A percentile compares a stretch with the other conserved stretches of the same genome.
These are phyloP conservation scores for Penicillium sp. DNA, from an alignment of 2,329 filamentous ascomycete genomes.

Conservation along the genomic window DNA sequence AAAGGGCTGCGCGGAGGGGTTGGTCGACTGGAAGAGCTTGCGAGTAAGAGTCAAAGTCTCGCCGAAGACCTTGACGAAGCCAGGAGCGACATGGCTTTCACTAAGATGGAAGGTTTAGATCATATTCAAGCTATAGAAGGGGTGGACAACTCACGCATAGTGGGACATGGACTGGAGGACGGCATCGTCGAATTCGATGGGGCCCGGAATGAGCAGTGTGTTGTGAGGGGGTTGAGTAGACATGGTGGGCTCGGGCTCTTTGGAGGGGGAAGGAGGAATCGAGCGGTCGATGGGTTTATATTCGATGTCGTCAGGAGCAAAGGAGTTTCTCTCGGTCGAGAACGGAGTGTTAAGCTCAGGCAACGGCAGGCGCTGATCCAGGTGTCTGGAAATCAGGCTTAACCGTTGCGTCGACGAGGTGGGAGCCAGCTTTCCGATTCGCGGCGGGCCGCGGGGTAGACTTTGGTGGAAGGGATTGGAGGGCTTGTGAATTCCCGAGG, in stretches of 20 bases:
- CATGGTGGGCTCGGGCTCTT: slow-evolving; percentile 46
- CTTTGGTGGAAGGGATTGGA: slow-evolving; percentile 10
- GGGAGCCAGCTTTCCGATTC: slow-evolving; percentile 47
- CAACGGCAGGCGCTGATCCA: slow-evolving; percentile 53
- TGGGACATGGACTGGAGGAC: slow-evolving; percentile 94
- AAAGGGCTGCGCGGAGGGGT: slow-evolving; percentile 81
- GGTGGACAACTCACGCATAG: slow-evolving; percentile 54
- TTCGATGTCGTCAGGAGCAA: slow-evolving; percentile 54
- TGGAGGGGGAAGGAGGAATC: slow-evolving; percentile 21
- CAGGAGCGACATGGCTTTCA: slow-evolving; percentile 88
- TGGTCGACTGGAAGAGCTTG: slow-evolving; percentile 88
- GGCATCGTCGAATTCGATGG: slow-evolving; percentile 97
- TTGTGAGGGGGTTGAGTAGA: slow-evolving; percentile 60
- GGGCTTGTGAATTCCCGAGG: slow-evolving; percentile 22
- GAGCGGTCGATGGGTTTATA: slow-evolving; percentile 45
- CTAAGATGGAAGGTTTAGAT: slow-evolving; percentile 46
- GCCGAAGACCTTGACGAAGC: slow-evolving; percentile 86
- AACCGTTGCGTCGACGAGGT: slow-evolving; percentile 52
- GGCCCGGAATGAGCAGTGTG: slow-evolving; percentile 90
- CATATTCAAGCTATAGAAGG: background rate
- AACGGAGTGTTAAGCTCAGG: slow-evolving; percentile 63
- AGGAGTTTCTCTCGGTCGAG: slow-evolving; percentile 56
- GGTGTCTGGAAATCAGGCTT: slow-evolving; percentile 61
- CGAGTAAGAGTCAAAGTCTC: slow-evolving; percentile 85
- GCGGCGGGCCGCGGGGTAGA: slow-evolving; percentile 33